A percentile compares a stretch with the other conserved stretches of the same genome.
These are phyloP conservation scores for Peronospora farinosa DNA, from an alignment of 352 stramenopile genomes.

Conservation along the genomic window DNA sequence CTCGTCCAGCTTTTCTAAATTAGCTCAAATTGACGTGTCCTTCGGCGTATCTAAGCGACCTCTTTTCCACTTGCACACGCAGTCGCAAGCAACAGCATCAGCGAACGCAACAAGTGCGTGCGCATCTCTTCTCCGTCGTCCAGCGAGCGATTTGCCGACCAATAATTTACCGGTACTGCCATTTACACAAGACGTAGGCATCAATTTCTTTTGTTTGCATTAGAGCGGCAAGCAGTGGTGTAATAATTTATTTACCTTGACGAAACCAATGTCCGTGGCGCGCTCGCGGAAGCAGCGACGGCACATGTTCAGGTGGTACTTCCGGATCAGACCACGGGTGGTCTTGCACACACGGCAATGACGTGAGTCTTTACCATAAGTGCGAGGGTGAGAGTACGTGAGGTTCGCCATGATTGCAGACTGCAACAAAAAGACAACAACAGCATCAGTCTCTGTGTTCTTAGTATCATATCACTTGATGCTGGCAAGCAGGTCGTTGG, in stretches of 20 bases:
- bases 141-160: constrained; percentile 34
- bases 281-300: constrained; percentile 94
- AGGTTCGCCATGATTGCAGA: constrained; percentile 87
- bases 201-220: background rate
- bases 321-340: constrained; percentile 91
- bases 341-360: constrained; percentile 89
- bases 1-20: constrained; percentile 20
- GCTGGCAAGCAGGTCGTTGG: constrained; percentile 3
- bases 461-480: background rate
- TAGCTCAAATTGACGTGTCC: constrained; percentile 40
- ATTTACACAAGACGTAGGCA: constrained; percentile 7
- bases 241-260: constrained; percentile 68
- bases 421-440: constrained; percentile 15
- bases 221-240: background rate
- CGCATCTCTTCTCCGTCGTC: constrained; percentile 23
- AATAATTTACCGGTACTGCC: constrained; percentile 72
- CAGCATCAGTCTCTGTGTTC: constrained; percentile 9
- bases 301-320: constrained; percentile 96
- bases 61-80: constrained; percentile 36
- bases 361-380: constrained; percentile 87
- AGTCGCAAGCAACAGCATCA: constrained; percentile 26
- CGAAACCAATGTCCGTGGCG: constrained; percentile 92
- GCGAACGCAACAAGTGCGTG: constrained; percentile 26
- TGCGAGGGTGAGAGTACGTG: constrained; percentile 81
- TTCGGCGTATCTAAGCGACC: constrained; percentile 53